Base-by-base conservation (phyloP, 202 grass and related monocot genomes). In the Cymbopogon flexuosus region DNA sequence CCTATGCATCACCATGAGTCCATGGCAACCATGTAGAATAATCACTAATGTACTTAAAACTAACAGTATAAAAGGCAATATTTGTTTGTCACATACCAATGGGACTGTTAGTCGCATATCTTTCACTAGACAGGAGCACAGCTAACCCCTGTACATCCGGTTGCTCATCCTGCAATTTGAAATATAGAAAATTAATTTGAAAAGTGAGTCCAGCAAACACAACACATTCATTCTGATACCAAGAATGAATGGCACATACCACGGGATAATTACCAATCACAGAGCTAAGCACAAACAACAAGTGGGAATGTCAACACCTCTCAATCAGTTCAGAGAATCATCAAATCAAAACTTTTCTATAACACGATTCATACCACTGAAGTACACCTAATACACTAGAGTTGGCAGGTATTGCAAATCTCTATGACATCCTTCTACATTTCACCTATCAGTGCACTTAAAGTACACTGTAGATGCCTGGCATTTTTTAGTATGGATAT, bases 131-230 rank as follows among this genome's bases (percentile, higher is more conserved):
- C 68, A 97, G 79, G 31, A 93, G 86, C 81, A 97, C 88, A 73
- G 95, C 84, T 73, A 97, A 69, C n/a, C 95, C 95, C 82, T 98
- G 95, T 82, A 98, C 92, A 84, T 94, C 92, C 4, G 92, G 87
- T 81, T 97, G 95, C 30, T 97, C 95, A 33, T 97, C 94, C 95
- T 97, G 95, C 86, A 91, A 92, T 81, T 67, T 23, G 56, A 66
- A 61, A 69, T 63, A 29, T 58, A 68, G 12, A 9, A 5, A 71
- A 63, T 76, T 71, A 65, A 81, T 41, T 76, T 54, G 52, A 85
- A 66, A 85, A 33, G 31, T 78, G 11, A 19, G 31, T 66, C 72
- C 45, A 73, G 65, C 37, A 31, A 69, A 39, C 0, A 15, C 61
- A 69, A 29, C 5, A 73, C 36, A 73, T 45, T 35, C 18, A 8